A percentile compares a stretch with the other conserved stretches of the same genome.
phyloP scores from a whole-genome alignment of 2,329 filamentous ascomycete genomes.

The Trichoderma brevicompactum region DNA sequence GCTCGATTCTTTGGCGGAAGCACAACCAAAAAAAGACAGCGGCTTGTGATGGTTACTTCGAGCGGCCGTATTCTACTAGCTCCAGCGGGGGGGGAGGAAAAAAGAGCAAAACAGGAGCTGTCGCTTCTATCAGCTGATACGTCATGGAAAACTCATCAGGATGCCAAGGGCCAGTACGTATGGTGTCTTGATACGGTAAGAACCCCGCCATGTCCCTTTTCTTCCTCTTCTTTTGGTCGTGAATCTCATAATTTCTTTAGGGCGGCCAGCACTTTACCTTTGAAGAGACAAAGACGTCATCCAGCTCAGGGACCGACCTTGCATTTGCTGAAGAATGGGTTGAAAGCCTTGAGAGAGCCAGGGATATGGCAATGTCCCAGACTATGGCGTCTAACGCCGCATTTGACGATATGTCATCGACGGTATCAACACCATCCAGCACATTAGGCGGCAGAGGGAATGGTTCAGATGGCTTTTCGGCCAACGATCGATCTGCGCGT shows the following conservation, averaged over 20 bases:
- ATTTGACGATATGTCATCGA: slow-evolving; percentile 70
- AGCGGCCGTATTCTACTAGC: slow-evolving; percentile 88
- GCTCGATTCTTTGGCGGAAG: slow-evolving; percentile 91
- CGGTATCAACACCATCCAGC: slow-evolving; percentile 75
- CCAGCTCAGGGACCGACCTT: slow-evolving; percentile 63
- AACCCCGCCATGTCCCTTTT: slow-evolving; percentile 32
- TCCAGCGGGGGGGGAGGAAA: slow-evolving; percentile 90
- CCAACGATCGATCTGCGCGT: slow-evolving; percentile 58
- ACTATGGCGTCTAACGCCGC: slow-evolving; percentile 68
- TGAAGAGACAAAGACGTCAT: slow-evolving; percentile 80
- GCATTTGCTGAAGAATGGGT: slow-evolving; percentile 88
- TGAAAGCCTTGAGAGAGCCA: slow-evolving; percentile 82
- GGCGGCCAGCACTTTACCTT: slow-evolving; percentile 89
- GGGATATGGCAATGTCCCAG: slow-evolving; percentile 80
- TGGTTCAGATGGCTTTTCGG: slow-evolving; percentile 55
- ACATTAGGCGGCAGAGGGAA: slow-evolving; percentile 66
- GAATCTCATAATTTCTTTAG: slow-evolving; percentile 50
- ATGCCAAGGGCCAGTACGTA: slow-evolving; percentile 83
- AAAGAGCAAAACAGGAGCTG: slow-evolving; percentile 90
- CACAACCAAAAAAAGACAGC: slow-evolving; percentile 88
- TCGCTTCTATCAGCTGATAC: slow-evolving; percentile 78
- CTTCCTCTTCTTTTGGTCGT: neutral
- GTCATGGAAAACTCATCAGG: slow-evolving; percentile 77
- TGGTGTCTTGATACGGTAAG: slow-evolving; percentile 95
- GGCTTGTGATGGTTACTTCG: slow-evolving; percentile 93